Evolutionary conservation across 164 flowering plant species (phyloP), one percentile per base, ranked within the genome.

Genomic region (Buxus sempervirens): DNA sequence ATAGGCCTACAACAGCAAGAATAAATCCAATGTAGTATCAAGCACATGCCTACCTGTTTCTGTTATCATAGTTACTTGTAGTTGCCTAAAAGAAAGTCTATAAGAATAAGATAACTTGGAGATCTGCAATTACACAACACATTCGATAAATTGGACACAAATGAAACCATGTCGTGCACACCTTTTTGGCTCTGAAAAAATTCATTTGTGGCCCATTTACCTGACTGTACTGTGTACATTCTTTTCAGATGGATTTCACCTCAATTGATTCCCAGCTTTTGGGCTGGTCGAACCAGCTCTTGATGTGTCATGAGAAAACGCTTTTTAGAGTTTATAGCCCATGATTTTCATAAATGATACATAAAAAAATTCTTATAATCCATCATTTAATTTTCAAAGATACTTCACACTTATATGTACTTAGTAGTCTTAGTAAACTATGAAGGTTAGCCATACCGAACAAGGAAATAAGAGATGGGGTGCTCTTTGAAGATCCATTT

Each of bases 381-480:
- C 51, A 45, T 45, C 13, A 3, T 28, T 6, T 2, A 49, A 23
- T 54, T 32, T 27, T 42, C 20, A 48, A 22, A 64, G n/a, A 45
- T 48, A 42, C 18, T 24, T 25, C 23, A 1, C 21, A 36, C 4
- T 12, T 15, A 51, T 23, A 32, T n/a, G 21, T 54, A 32, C 7
- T 32, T 61, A n/a, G n/a, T 49, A 60, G 16, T 9, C 10, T 14
- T 10, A 59, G 56, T 19, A 64, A 58, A 9, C 5, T 24, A 10
- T 68, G 26, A 60, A 54, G 76, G 60, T 41, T 26, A 49, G 45
- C 38, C 82, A 54, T 88, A 86, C 95, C 93, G 77, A 91, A 83
- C 76, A 91, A 82, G 53, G 97, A 86, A 55, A 79, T 68, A 28
- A 89, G 77, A 21, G 95, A 89, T 21, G 88, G 90, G 22, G 83